Percentiles rank a stretch among this genome's conserved stretches.
Conservation (phyloP, 129 eudicot species). For the Artemisia tridentata region DNA sequence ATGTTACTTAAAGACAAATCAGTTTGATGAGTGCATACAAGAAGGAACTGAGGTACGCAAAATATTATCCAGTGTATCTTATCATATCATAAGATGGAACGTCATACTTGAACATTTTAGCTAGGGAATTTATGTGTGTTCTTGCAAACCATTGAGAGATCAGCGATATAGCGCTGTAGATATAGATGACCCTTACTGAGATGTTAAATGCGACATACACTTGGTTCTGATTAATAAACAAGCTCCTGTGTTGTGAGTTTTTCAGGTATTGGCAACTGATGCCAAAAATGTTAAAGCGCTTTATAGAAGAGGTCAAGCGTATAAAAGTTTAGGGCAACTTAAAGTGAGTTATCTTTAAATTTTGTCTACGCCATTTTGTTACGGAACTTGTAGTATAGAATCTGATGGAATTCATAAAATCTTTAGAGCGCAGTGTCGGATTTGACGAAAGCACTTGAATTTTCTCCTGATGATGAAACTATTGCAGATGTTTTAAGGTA, state of each 20-base stretch:
- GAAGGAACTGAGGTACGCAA: conserved; percentile 90
- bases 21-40: conserved; percentile 75
- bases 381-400: neutral
- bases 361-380: conserved; percentile 16
- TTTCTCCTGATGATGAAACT: conserved; percentile 95
- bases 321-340: conserved; percentile 60
- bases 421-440: conserved; percentile 73
- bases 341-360: conserved; percentile 52
- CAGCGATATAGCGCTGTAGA: too few species aligned
- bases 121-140: too few species aligned
- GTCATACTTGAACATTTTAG: too few species aligned
- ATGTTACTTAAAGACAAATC: conserved; percentile 84
- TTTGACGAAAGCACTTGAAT: conserved; percentile 72
- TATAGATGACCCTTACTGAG: too few species aligned
- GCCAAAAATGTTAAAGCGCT: conserved; percentile 85
- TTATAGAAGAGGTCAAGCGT: conserved; percentile 98
- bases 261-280: conserved; percentile 80
- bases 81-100: too few species aligned
- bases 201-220: too few species aligned
- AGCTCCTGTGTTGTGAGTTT: conserved; percentile 14
- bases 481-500: conserved; percentile 90
- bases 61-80: neutral
- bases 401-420: conserved; percentile 22
- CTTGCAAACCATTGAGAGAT: neutral
- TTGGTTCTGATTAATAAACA: conserved; percentile 6